These are phyloP conservation scores for Colletotrichum horii DNA, from an alignment of 2,329 filamentous ascomycete species.

Conservation along the genomic window DNA sequence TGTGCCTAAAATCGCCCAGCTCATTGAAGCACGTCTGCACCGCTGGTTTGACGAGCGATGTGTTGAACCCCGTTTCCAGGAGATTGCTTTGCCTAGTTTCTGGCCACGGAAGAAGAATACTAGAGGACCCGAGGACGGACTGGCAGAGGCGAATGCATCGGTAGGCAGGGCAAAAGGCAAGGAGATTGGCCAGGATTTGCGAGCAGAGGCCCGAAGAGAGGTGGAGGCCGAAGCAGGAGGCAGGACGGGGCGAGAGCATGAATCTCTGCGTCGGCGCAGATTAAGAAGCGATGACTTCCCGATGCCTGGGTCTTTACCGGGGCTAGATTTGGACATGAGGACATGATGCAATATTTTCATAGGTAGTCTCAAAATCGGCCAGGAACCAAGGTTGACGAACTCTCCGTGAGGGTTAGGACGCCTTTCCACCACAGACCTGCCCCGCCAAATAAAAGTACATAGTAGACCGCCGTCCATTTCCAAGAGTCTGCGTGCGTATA, in stretches of 20 bases:
- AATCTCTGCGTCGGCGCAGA: conserved; percentile 44
- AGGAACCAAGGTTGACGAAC: conserved; percentile 51
- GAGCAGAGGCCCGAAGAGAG: conserved; percentile 56
- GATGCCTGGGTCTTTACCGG: conserved; percentile 54
- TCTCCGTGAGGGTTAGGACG: conserved; percentile 76
- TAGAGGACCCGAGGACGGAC: conserved; percentile 69
- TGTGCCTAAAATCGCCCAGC: conserved; percentile 85
- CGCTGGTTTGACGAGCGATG: conserved; percentile 88
- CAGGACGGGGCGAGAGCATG: conserved; percentile 38
- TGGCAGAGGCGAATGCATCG: conserved; percentile 51
- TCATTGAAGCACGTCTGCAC: conserved; percentile 80
- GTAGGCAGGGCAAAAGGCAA: conserved; percentile 60
- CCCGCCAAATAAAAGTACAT: conserved; percentile 75
- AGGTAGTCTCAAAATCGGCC: neutral
- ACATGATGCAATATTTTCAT: neutral
- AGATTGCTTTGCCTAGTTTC: conserved; percentile 80
- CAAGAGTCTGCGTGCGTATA: neutral
- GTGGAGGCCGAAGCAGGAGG: conserved; percentile 47
- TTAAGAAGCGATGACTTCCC: conserved; percentile 42
- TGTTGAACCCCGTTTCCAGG: conserved; percentile 86
- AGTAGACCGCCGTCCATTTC: conserved; percentile 80
- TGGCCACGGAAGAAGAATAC: conserved; percentile 89
- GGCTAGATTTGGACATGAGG: conserved; percentile 35
- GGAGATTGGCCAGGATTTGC: conserved; percentile 55
- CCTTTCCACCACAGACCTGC: conserved; percentile 72